A percentile compares a stretch with the other conserved stretches of the same genome.
Conservation (phyloP, 805 yeast species). For the Sugiyamaella lignohabitans region DNA sequence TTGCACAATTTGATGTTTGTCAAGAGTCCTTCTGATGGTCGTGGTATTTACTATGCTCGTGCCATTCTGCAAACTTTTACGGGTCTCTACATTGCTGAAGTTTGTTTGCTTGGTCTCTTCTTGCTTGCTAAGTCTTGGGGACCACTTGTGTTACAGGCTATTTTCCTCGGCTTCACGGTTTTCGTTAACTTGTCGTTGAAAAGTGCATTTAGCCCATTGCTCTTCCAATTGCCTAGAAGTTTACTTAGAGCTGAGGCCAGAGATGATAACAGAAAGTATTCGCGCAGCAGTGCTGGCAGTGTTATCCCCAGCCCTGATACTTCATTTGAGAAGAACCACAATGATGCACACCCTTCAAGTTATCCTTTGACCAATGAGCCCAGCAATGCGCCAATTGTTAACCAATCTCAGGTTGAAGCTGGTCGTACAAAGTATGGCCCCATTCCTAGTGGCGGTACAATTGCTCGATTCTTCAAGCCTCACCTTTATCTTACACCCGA, state of each 20-base stretch:
- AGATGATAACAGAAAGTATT: not conserved
- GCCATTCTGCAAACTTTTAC: constrained; percentile 84
- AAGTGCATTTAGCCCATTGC: constrained; percentile 57
- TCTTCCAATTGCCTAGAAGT: constrained; percentile 35
- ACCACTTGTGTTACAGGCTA: constrained; percentile 69
- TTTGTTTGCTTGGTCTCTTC: constrained; percentile 79
- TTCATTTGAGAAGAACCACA: not conserved
- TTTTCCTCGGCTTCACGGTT: constrained; percentile 57
- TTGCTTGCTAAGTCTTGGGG: constrained; percentile 95
- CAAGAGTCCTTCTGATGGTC: constrained; percentile 57
- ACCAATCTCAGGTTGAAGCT: no score
- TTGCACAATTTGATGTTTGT: constrained; percentile 73
- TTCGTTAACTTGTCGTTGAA: constrained; percentile 62
- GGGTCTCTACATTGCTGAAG: constrained; percentile 82
- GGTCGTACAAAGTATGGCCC: constrained; percentile 4
- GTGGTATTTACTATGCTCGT: constrained; percentile 81
- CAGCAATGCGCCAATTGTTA: not conserved
- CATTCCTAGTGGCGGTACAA: constrained; percentile 16
- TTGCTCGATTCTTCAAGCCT: constrained; percentile 50
- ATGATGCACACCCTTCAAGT: not conserved
- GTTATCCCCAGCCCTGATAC: not conserved
- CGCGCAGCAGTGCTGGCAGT: not conserved
- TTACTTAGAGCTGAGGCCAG: constrained; percentile 20
- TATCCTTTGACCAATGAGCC: not conserved
- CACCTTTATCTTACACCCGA: constrained; percentile 43